A percentile compares a stretch with the other conserved stretches of the same genome.
These are phyloP conservation scores for Penicillium argentinense DNA, from an alignment of 495 filamentous ascomycete genomes.

Conservation along the genomic window DNA sequence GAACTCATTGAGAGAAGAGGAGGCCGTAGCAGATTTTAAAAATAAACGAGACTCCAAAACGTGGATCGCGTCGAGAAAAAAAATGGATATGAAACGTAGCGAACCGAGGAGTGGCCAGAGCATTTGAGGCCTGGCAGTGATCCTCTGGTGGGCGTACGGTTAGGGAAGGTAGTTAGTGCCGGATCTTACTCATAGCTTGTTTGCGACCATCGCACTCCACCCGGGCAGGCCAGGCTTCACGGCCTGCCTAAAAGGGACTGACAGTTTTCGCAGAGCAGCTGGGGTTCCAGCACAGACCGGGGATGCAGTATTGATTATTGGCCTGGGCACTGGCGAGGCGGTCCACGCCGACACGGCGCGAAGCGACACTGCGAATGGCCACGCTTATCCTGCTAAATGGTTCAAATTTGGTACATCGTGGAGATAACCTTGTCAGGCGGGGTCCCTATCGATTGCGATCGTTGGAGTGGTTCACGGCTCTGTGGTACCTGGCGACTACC, in stretches of 20 bases:
- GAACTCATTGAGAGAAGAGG: slow-evolving; percentile 21
- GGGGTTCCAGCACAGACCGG: slow-evolving; percentile 1
- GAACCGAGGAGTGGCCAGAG: not conserved
- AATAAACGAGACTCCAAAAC: no score
- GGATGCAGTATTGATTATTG: not conserved
- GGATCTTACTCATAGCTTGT: slow-evolving; percentile 25
- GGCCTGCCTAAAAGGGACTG: slow-evolving; percentile 29
- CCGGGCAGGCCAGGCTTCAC: slow-evolving; percentile 9
- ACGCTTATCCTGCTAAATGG: no score
- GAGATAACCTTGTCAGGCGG: no score
- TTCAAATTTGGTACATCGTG: no score
- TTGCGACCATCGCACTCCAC: slow-evolving; percentile 19
- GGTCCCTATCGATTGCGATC: no score
- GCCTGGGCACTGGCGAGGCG: no score
- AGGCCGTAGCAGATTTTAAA: not conserved
- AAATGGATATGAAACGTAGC: not conserved
- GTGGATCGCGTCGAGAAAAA: no score
- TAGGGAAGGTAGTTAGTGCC: slow-evolving; percentile 31
- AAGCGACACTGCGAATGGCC: no score
- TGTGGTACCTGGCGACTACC: no score
- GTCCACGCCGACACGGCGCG: no score
- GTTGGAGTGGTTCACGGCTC: no score
- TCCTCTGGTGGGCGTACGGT: slow-evolving; percentile 28
- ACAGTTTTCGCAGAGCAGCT: slow-evolving; percentile 15
- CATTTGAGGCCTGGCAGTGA: slow-evolving; percentile 7